A percentile compares a stretch with the other conserved stretches of the same genome.
phyloP scores from a whole-genome alignment of 164 flowering plant species.

The Protea cynaroides region DNA sequence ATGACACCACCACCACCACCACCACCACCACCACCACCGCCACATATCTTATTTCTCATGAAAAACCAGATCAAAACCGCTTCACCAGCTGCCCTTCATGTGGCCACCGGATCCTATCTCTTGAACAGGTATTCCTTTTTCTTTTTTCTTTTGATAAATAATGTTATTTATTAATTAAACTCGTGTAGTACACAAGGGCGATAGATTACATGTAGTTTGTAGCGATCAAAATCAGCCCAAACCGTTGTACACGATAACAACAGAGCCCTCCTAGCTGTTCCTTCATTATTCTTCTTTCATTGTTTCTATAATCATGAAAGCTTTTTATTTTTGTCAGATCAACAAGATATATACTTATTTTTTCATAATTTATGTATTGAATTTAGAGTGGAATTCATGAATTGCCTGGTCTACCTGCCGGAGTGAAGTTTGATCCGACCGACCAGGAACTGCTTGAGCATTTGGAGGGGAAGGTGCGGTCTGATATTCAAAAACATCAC shows the following conservation, averaged over 20 bases:
- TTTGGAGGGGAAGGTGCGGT: slow-evolving; percentile 68
- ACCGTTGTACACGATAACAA: too few species aligned
- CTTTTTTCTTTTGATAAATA: too few species aligned
- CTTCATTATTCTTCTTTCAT: neutral
- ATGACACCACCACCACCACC: too few species aligned
- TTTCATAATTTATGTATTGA: neutral
- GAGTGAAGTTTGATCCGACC: slow-evolving; percentile 91
- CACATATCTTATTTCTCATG: slow-evolving; percentile 4
- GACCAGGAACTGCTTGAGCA: slow-evolving; percentile 86
- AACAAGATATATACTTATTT: too few species aligned
- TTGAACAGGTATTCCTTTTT: slow-evolving; percentile 57
- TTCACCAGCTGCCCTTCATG: slow-evolving; percentile 66
- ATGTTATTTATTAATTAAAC: too few species aligned
- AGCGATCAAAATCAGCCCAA: too few species aligned
- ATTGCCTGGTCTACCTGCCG: slow-evolving; percentile 90
- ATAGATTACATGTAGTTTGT: too few species aligned
- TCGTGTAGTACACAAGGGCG: too few species aligned
- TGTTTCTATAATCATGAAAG: neutral
- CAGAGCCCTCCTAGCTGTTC: too few species aligned
- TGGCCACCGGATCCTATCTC: slow-evolving; percentile 44
- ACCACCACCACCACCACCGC: too few species aligned
- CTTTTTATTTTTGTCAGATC: neutral
- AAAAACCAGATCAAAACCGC: slow-evolving; percentile 12
- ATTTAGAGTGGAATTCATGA: slow-evolving; percentile 47
- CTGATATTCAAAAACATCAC: slow-evolving; percentile 51